Base-by-base conservation (phyloP, 345 rosid species). In the Ceriops tagal region DNA sequence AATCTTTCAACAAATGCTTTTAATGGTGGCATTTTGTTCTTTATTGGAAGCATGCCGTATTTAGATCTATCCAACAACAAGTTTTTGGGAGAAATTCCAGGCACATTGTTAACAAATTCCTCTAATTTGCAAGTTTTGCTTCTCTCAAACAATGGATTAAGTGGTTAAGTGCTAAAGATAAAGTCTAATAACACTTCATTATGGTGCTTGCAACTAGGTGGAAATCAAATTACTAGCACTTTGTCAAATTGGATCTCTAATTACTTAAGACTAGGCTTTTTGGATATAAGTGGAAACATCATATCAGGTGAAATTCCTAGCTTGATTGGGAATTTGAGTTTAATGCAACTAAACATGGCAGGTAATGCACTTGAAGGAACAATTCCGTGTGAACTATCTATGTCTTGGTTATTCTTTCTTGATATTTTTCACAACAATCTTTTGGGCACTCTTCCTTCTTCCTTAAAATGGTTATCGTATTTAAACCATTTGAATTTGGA, bases 251-350 rank as follows among this genome's bases (percentile, higher is more conserved):
- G 28, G 9, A n/a, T 65, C 18, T 65, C 59, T 28, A 5, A 27
- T 28, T 61, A 16, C 4, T 27, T 9, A 6, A 5, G 0, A 21
- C 53, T 26, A 28, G 0, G 5, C 20, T 28, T 4, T 52, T 1
- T 65, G 2, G 68, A 52, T 65, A 52, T 65, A 46, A 65, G 28
- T 19, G 28, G 28, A 58, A 64, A 64, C 37, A 8, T 37, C 10
- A 37, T 37, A 8, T 37, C 43, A 37, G 10, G 43, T 37, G 43
- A 37, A 37, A 37, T 37, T 7, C 10, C 10, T 0, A 16, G 31
- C 39, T 64, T 64, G 16, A 64, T 21, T 20, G 59, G 46, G 68
- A 34, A 51, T 22, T 3, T 52, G 11, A 27, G 32, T n/a, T 16
- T 52, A 30, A 27, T 28, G n/a, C 3, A 20, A 0, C 11, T 52